A percentile compares a stretch with the other conserved stretches of the same genome.
Evolutionary conservation across 2,329 filamentous ascomycete genomes (phyloP).

Genomic region (Chrysosporium keratinophilum): DNA sequence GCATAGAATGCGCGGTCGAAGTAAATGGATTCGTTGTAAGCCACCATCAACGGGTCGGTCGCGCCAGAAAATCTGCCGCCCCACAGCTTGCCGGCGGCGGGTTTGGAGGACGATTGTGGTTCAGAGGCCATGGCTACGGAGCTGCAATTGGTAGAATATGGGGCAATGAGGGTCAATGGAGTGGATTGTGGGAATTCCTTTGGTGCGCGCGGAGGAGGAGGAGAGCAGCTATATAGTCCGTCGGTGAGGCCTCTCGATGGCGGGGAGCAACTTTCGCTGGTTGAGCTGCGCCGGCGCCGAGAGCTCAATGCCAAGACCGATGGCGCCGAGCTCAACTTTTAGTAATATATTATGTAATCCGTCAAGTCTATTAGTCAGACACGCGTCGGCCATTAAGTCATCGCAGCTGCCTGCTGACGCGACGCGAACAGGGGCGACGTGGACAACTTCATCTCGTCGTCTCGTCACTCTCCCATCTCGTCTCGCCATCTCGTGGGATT

Average conservation of each 20-base stretch:
- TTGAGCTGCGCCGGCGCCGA: neutral
- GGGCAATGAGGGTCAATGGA: neutral
- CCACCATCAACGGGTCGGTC: conserved; percentile 67
- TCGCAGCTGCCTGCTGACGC: neutral
- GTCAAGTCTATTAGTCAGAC: neutral
- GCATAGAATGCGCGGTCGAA: conserved; percentile 65
- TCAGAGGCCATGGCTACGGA: neutral
- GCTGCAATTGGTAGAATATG: too few relatives aligned
- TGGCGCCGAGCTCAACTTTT: too few relatives aligned
- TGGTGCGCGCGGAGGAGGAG: too few relatives aligned
- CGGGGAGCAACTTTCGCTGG: neutral
- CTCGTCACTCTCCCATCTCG: too few relatives aligned
- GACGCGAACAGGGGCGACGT: too few relatives aligned
- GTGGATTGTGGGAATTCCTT: too few relatives aligned
- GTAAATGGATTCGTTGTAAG: conserved; percentile 68
- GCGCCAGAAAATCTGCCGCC: conserved; percentile 50
- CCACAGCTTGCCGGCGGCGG: conserved; percentile 19
- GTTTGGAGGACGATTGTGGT: conserved; percentile 8
- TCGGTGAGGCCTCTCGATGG: too few relatives aligned
- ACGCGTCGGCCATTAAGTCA: conserved; percentile 4
- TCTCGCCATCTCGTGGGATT: too few relatives aligned
- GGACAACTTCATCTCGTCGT: too few relatives aligned
- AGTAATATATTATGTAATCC: neutral
- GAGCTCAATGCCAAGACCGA: too few relatives aligned
- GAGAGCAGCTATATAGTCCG: too few relatives aligned